Conservation (phyloP, 2,329 filamentous ascomycete species). For the Ceratocystis albifundus region DNA sequence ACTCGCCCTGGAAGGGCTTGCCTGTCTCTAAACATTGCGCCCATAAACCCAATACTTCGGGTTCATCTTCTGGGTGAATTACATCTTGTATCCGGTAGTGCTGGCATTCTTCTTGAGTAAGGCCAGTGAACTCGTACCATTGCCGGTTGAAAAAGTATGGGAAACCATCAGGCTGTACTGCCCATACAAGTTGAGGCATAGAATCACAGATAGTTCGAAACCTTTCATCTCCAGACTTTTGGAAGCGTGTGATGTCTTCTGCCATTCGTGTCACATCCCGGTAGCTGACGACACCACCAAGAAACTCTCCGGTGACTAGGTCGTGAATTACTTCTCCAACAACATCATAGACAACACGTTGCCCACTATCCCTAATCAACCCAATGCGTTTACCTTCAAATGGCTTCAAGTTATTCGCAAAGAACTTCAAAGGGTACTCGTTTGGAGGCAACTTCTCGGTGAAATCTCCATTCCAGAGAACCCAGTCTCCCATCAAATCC, state of each 20-base stretch:
- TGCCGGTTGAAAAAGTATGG: constrained; percentile 64
- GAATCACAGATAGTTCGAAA: constrained; percentile 67
- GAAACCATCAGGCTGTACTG: constrained; percentile 51
- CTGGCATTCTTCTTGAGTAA: constrained; percentile 49
- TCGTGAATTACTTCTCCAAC: constrained; percentile 57
- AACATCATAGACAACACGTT: constrained; percentile 50
- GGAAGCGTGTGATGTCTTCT: constrained; percentile 57
- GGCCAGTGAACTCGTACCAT: constrained; percentile 72
- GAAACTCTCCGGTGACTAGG: constrained; percentile 55
- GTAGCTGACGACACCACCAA: constrained; percentile 61
- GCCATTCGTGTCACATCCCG: constrained; percentile 61
- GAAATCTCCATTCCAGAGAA: constrained; percentile 56
- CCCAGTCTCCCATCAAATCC: constrained; percentile 49
- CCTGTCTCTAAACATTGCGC: constrained; percentile 52
- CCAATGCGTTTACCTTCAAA: constrained; percentile 52
- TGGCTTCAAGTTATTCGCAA: constrained; percentile 50
- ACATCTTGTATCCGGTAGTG: constrained; percentile 51
- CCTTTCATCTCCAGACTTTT: constrained; percentile 57
- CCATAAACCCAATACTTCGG: constrained; percentile 47
- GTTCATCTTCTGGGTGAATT: constrained; percentile 60
- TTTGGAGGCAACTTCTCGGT: constrained; percentile 42
- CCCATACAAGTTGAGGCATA: constrained; percentile 64
- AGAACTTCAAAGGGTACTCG: constrained; percentile 55
- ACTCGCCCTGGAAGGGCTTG: constrained; percentile 57
- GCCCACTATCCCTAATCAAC: constrained; percentile 42